Evolutionary conservation across 345 rosid genomes (phyloP), one percentile per base, ranked within the genome.

Genomic region (Brassica cretica): DNA sequence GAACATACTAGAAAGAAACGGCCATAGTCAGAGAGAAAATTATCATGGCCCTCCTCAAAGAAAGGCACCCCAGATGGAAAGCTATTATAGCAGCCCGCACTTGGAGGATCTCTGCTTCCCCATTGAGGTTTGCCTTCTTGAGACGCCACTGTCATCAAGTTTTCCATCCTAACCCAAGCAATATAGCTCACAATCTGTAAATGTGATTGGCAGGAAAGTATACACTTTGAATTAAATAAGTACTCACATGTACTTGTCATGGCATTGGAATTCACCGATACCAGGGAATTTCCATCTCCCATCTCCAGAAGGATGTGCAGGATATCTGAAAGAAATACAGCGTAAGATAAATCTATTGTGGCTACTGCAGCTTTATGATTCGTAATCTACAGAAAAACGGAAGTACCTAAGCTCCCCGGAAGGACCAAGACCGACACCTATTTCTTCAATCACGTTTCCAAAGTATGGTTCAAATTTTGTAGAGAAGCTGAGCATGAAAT

Each of bases 211-310:
- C 41, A 74, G 5, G 59, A 1, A 62, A 72, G 15, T n/a, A 7
- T 37, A 75, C 56, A 51, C 0, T 9, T 68, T 62, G 58, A 70
- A 84, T 56, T 66, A 14, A 49, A 84, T 76, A 75, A 79, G 70
- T 46, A 72, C 92, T 78, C 79, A 88, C 92, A 88, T 88, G 81
- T 88, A 88, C 79, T 88, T 88, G 85, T 88, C 92, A 78, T 88
- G 86, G 70, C 92, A 88, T 64, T 88, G 92, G 44, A 88, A 88
- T 88, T 88, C 92, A 83, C 92, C 92, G 41, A 86, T 88, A 70
- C 92, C 92, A 78, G 90, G 90, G 77, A 88, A 88, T 72, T 81
- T 81, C 92, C 92, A 88, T 80, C 90, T 86, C 66, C 87, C 90
- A 78, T 86, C 88, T 66, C 87, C 87, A 49, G 76, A 77, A 73